Evolutionary conservation across 305 asterid species (phyloP), one percentile per base, ranked within the genome.

Genomic region (Ajuga reptans): DNA sequence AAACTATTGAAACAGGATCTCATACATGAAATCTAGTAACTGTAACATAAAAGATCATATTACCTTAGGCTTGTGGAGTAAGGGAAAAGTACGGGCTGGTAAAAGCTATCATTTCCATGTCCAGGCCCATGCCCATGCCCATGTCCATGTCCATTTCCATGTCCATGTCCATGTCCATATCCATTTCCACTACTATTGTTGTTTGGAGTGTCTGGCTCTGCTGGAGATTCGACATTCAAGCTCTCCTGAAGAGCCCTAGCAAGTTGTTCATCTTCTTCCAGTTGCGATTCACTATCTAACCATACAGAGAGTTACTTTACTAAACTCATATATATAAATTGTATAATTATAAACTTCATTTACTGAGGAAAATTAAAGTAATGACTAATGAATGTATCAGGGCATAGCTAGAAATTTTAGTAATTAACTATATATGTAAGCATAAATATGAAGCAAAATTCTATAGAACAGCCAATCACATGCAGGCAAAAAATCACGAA

Each of bases 161-260:
- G 3, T 4, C 65, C 82, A 69, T 69, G 11, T 18, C 73, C 58
- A 36, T 72, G 47, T 4, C 74, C 84, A 59, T 76, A n/a, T 27
- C 86, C 86, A 71, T 75, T 69, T 45, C 63, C 72, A 68, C 45
- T 27, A 24, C 59, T 70, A 51, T 21, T 66, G 66, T 75, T 80
- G 66, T 77, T 84, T 78, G 80, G 77, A 64, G 77, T 84, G 63
- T 67, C 73, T 63, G 79, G 45, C 70, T 72, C 82, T 29, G 87
- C 86, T 63, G 93, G 85, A 77, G 96, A 83, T 64, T 86, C 95
- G 5, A 51, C 78, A 59, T 80, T 85, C 86, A 89, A 83, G 74
- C 97, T 87, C 77, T 89, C 98, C 74, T 87, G 96, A 70, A 88
- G 81, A 75, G 91, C 96, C 83, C 85, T 80, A 46, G 97, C 98